phyloP scores from a whole-genome alignment of 1,139 yeast genomes.

The Candida sp. region DNA sequence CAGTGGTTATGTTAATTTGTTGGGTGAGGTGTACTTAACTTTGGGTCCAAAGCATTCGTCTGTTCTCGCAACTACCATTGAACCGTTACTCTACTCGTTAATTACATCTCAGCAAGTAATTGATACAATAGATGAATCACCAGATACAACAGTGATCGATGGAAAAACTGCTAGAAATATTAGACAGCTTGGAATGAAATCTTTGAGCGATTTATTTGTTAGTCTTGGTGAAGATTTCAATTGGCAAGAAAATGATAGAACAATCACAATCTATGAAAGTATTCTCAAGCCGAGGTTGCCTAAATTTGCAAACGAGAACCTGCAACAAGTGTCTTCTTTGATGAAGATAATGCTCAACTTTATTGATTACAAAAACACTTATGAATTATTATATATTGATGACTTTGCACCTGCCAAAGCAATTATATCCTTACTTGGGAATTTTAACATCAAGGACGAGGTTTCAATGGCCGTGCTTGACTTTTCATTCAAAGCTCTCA shows the following conservation, averaged over 20 bases:
- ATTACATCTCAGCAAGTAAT: slow-evolving; percentile 52
- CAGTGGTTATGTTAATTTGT: slow-evolving; percentile 69
- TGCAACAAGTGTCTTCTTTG: slow-evolving; percentile 79
- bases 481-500: slow-evolving; percentile 47
- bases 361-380: slow-evolving; percentile 49
- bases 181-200: slow-evolving; percentile 60
- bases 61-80: slow-evolving; percentile 50
- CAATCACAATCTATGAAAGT: slow-evolving; percentile 49
- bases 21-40: slow-evolving; percentile 58
- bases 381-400: slow-evolving; percentile 54
- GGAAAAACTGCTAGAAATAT: slow-evolving; percentile 50
- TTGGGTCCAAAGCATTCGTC: slow-evolving; percentile 58
- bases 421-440: slow-evolving; percentile 51
- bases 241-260: slow-evolving; percentile 56
- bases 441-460: slow-evolving; percentile 60
- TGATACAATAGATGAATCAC: slow-evolving; percentile 14
- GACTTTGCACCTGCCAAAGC: slow-evolving; percentile 55
- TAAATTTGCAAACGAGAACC: slow-evolving; percentile 69
- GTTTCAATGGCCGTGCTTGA: slow-evolving; percentile 59
- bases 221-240: slow-evolving; percentile 42
- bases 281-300: slow-evolving; percentile 66
- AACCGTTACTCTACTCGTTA: slow-evolving; percentile 59
- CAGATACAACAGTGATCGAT: slow-evolving; percentile 18
- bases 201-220: slow-evolving; percentile 50
- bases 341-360: slow-evolving; percentile 66